Evolutionary conservation across 2,329 filamentous ascomycete species (phyloP), one percentile per base, ranked within the genome.

Genomic region (Diaporthe sp.): DNA sequence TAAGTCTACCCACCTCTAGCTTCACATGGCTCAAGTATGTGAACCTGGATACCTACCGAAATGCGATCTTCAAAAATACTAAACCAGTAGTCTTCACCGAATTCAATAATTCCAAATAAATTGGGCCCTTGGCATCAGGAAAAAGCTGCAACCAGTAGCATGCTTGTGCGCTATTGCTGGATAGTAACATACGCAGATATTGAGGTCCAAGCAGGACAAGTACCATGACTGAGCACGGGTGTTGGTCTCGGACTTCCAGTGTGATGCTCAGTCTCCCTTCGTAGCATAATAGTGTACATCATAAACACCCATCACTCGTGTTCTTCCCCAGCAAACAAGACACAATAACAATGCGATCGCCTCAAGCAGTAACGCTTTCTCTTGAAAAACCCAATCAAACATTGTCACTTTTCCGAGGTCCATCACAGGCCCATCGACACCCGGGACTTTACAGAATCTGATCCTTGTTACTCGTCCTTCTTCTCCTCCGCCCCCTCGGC

Each of bases 391-490:
- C n/a, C 34, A 37, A 55, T 25, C 49, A 12, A 53, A 31, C 58
- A 61, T n/a, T 42, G 65, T 15, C 65, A 31, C 37, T 28, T 22
- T 25, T 31, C 22, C 34, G 12, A 37, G 47, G 10, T 5, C 34
- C 47, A 68, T 28, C 34, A 39, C 34, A 68, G 12, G 34, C 20
- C 47, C 2, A 34, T 42, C 22, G 22, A 51, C 22, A 10, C 8
- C n/a, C 31, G 12, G 17, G 15, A 42, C 6, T 31, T 22, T 22
- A 20, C 15, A 42, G 17, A 25, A 28, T 85, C 83, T 77, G 88
- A 87, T 25, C 85, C 78, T n/a, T 74, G 25, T 63, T 75, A 61
- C 47, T 72, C 68, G 7, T 63, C 47, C 25, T 60, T 61, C 49
- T 65, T 71, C 20, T 57, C 60, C 37, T 73, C 67, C 6, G 49